These are phyloP conservation scores for Rosa lucieae DNA, from an alignment of 306 rosid genomes.

Conservation along the genomic window DNA sequence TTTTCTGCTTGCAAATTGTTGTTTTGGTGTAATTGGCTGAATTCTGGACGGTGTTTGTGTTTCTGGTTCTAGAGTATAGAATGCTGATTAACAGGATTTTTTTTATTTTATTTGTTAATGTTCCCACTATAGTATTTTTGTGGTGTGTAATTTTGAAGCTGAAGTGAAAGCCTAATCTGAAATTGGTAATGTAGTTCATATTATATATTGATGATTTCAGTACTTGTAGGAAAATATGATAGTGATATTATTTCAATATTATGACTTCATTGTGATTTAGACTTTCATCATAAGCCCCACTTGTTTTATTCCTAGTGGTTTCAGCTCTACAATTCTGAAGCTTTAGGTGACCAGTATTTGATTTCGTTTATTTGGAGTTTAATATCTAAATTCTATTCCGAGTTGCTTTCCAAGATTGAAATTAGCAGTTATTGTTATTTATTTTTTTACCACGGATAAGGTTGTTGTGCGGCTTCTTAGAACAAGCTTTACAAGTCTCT, in stretches of 20 bases:
- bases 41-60: not conserved
- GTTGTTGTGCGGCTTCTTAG: not conserved
- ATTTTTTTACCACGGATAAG: not conserved
- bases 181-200: not conserved
- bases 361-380: not conserved
- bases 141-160: not conserved
- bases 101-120: not conserved
- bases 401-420: not conserved
- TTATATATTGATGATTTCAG: not conserved
- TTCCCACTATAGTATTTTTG: not conserved
- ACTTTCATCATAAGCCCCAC: not conserved
- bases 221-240: not conserved
- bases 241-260: not conserved
- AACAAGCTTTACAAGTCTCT: not conserved
- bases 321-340: not conserved
- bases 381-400: not conserved
- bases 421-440: not conserved
- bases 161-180: not conserved
- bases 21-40: not conserved
- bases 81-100: not conserved
- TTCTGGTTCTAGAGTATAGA: not conserved
- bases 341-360: not conserved
- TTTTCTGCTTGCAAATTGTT: constrained; percentile 2
- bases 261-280: not conserved
- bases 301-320: not conserved